Evolutionary conservation across 176 grass and related monocot genomes (phyloP).

Genomic region (Tillandsia leiboldiana): DNA sequence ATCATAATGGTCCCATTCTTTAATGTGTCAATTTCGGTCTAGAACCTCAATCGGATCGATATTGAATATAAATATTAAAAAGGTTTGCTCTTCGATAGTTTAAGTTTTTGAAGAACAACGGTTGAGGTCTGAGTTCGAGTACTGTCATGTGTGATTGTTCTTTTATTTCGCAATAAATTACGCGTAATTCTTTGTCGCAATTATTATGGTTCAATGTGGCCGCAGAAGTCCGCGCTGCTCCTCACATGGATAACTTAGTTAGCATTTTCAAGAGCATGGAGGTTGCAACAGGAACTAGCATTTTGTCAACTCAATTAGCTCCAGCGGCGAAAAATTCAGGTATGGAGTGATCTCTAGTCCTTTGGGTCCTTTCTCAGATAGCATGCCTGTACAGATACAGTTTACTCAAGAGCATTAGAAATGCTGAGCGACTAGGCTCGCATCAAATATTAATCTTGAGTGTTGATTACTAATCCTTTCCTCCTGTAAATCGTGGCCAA

Average conservation of each 20-base stretch:
- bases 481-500: not conserved
- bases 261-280: conserved; percentile 84
- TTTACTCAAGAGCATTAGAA: no score
- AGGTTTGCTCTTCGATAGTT: no score
- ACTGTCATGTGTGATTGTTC: not conserved
- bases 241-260: conserved; percentile 86
- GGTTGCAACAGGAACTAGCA: conserved; percentile 37
- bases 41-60: no score
- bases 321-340: conserved; percentile 21
- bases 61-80: no score
- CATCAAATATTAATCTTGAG: not conserved
- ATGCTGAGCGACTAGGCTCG: no score
- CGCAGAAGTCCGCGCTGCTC: conserved; percentile 62
- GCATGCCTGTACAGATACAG: no score
- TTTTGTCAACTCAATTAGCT: conserved; percentile 48
- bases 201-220: not conserved
- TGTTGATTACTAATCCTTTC: not conserved
- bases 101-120: no score
- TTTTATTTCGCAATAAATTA: not conserved
- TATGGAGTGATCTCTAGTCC: conserved; percentile 1
- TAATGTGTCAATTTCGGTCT: no score
- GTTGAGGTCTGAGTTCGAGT: no score
- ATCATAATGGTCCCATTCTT: no score
- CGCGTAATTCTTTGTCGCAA: not conserved
- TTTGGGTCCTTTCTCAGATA: not conserved